These are phyloP conservation scores for Botrytis medusae DNA, from an alignment of 2,329 filamentous ascomycete species.

Conservation along the genomic window DNA sequence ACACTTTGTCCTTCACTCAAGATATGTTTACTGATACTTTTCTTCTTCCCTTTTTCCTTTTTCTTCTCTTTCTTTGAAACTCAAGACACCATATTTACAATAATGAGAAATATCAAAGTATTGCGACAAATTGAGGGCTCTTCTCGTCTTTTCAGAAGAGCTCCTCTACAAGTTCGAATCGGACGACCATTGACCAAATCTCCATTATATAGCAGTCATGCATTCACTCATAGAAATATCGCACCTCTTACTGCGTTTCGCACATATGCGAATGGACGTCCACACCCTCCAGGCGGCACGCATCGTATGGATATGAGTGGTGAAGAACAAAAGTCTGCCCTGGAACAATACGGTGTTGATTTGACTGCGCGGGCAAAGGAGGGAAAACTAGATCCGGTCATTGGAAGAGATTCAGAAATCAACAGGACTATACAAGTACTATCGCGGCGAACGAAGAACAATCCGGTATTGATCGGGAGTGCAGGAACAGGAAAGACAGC, in stretches of 20 bases:
- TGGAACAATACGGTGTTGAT: slow-evolving; percentile 90
- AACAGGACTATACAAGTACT: slow-evolving; percentile 93
- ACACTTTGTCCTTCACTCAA: background rate
- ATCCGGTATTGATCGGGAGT: slow-evolving; percentile 84
- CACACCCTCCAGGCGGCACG: slow-evolving; percentile 86
- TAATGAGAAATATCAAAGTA: slow-evolving; percentile 29
- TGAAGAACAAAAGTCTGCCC: slow-evolving; percentile 74
- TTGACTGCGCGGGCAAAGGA: slow-evolving; percentile 80
- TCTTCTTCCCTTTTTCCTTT: background rate
- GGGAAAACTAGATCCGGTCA: slow-evolving; percentile 93
- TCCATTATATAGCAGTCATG: slow-evolving; percentile 22
- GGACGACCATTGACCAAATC: slow-evolving; percentile 18
- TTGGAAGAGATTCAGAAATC: slow-evolving; percentile 88
- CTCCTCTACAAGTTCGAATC: slow-evolving; percentile 25
- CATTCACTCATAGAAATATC: slow-evolving; percentile 33
- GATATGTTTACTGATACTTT: background rate
- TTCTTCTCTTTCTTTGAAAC: background rate
- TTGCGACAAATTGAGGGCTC: slow-evolving; percentile 34
- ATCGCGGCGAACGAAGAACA: slow-evolving; percentile 87
- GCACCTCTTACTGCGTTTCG: slow-evolving; percentile 48
- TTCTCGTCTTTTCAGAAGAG: slow-evolving; percentile 33
- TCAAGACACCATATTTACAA: background rate
- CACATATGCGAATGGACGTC: slow-evolving; percentile 67
- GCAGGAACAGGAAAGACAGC: slow-evolving; percentile 89
- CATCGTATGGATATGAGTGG: slow-evolving; percentile 88